These are phyloP conservation scores for Linum lewisii DNA, from an alignment of 345 rosid genomes.

Conservation along the genomic window DNA sequence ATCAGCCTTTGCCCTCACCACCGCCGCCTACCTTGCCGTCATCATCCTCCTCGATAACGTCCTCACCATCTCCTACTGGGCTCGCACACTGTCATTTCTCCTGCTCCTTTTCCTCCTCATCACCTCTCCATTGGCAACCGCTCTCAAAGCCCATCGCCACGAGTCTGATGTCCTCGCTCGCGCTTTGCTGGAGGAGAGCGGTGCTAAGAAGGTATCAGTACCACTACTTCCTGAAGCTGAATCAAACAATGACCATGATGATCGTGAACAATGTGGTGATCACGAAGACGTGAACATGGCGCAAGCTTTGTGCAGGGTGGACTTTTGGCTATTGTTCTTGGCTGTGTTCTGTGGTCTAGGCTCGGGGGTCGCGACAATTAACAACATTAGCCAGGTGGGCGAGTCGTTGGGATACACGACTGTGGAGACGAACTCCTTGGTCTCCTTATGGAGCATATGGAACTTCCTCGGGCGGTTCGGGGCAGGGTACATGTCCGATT, in stretches of 20 bases:
- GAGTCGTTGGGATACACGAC: slow-evolving; percentile 38
- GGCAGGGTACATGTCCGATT: slow-evolving; percentile 37
- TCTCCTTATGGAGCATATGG: slow-evolving; percentile 45
- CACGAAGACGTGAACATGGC: slow-evolving; percentile 20
- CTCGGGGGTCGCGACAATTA: slow-evolving; percentile 42
- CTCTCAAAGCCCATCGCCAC: slow-evolving; percentile 36
- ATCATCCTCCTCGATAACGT: slow-evolving; percentile 47
- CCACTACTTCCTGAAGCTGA: background rate
- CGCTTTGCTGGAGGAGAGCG: too few species aligned
- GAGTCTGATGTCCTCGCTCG: too few species aligned
- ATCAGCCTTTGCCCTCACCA: slow-evolving; percentile 46
- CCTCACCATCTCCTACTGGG: slow-evolving; percentile 36
- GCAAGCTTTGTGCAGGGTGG: slow-evolving; percentile 26
- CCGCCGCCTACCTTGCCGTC: slow-evolving; percentile 69
- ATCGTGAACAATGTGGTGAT: background rate
- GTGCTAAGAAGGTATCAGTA: too few species aligned
- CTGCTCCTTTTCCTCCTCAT: slow-evolving; percentile 40
- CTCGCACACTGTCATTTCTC: slow-evolving; percentile 32
- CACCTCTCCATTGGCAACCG: slow-evolving; percentile 46
- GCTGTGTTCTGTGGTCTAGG: slow-evolving; percentile 52
- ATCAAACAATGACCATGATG: slow-evolving; percentile 9
- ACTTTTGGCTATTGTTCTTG: slow-evolving; percentile 42
- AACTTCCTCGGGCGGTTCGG: slow-evolving; percentile 42
- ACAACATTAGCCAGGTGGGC: slow-evolving; percentile 49
- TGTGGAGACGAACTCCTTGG: slow-evolving; percentile 23